phyloP scores from a whole-genome alignment of 805 yeast genomes.

The Kluyveromyces aestuarii region DNA sequence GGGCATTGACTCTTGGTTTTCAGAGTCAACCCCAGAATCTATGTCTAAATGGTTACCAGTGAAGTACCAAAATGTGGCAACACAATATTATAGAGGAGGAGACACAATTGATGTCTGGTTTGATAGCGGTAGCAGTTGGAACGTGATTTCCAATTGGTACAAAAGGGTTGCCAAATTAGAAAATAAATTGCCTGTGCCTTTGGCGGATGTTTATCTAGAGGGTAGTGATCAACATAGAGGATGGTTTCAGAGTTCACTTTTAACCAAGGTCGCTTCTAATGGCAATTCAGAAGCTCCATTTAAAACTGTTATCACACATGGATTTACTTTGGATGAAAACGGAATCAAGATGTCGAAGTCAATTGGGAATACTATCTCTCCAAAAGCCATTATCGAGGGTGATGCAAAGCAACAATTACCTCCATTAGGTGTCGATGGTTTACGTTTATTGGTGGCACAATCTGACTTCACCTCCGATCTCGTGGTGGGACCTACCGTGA shows the following conservation, averaged over 20 bases:
- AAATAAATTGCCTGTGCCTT: conserved; percentile 28
- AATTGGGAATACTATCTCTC: conserved; percentile 71
- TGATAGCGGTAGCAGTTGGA: conserved; percentile 94
- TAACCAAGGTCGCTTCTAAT: conserved; percentile 57
- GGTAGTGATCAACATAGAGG: conserved; percentile 99
- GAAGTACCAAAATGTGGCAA: conserved; percentile 32
- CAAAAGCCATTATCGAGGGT: conserved; percentile 60
- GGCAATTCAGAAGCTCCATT: conserved; percentile 48
- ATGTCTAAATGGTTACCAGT: conserved; percentile 61
- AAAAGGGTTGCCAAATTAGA: conserved; percentile 27
- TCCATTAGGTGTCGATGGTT: conserved; percentile 79
- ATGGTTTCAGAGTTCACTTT: conserved; percentile 92
- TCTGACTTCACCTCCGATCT: conserved; percentile 81
- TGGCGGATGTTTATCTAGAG: conserved; percentile 82
- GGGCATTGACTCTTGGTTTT: conserved; percentile 83
- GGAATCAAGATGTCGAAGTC: conserved; percentile 93
- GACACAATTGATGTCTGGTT: conserved; percentile 99
- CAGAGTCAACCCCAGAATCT: conserved; percentile 36
- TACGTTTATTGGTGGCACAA: conserved; percentile 85
- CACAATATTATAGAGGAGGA: conserved; percentile 49
- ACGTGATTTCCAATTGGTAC: conserved; percentile 29
- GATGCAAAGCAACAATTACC: conserved; percentile 40
- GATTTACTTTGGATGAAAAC: conserved; percentile 79
- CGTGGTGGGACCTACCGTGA: conserved; percentile 58
- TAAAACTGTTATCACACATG: conserved; percentile 76